These are phyloP conservation scores for Cryphonectria carpinicola DNA, from an alignment of 2,329 filamentous ascomycete species.

Conservation along the genomic window DNA sequence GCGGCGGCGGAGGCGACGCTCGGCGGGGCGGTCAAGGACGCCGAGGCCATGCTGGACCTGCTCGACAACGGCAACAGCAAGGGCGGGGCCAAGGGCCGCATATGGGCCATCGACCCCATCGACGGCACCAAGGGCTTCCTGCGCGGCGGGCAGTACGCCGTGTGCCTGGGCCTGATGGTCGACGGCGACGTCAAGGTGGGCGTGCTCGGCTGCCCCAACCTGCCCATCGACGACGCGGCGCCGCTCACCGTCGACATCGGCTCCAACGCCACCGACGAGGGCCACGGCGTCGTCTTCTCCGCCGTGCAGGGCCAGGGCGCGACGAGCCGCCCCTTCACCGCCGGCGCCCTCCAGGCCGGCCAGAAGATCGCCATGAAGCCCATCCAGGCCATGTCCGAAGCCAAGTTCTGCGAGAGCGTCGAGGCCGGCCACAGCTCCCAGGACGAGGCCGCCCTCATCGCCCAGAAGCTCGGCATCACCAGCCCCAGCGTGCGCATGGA, in stretches of 20 bases:
- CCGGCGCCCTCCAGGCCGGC: slow-evolving; percentile 55
- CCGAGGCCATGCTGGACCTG: slow-evolving; percentile 64
- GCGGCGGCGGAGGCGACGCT: slow-evolving; percentile 66
- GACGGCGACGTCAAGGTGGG: slow-evolving; percentile 94
- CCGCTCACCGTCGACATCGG: slow-evolving; percentile 74
- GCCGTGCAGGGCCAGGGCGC: slow-evolving; percentile 81
- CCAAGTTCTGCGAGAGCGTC: slow-evolving; percentile 95
- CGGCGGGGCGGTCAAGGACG: slow-evolving; percentile 66
- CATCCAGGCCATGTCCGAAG: slow-evolving; percentile 72
- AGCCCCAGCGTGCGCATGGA: slow-evolving; percentile 93
- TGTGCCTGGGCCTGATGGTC: slow-evolving; percentile 89
- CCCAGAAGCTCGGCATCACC: slow-evolving; percentile 82
- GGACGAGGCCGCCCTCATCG: slow-evolving; percentile 83
- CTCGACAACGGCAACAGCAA: slow-evolving; percentile 71
- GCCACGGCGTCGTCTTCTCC: slow-evolving; percentile 86
- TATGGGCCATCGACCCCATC: slow-evolving; percentile 97
- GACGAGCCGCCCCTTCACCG: slow-evolving; percentile 72
- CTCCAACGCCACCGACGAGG: slow-evolving; percentile 72
- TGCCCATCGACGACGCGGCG: slow-evolving; percentile 81
- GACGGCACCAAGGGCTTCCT: slow-evolving; percentile 98
- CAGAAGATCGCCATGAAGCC: slow-evolving; percentile 79
- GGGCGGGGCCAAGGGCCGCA: slow-evolving; percentile 74
- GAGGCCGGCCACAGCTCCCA: slow-evolving; percentile 93
- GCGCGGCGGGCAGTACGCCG: slow-evolving; percentile 93
- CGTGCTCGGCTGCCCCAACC: slow-evolving; percentile 92